Conservation (phyloP, 2,329 filamentous ascomycete genomes). For the Fusarium sp. region DNA sequence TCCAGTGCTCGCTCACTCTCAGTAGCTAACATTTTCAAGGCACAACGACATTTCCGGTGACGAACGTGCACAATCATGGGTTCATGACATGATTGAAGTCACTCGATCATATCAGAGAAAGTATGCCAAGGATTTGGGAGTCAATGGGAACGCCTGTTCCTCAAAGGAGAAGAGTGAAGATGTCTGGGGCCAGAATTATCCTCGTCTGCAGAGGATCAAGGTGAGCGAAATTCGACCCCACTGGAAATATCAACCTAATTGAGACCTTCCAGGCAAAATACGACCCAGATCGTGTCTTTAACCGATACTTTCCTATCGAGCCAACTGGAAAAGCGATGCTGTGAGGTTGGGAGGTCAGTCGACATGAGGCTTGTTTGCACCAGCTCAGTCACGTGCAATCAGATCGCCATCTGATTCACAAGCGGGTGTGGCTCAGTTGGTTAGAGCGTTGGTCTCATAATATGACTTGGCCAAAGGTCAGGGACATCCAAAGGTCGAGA, state of each 20-base stretch:
- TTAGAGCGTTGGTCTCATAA: conserved; percentile 34
- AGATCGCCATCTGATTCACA: background rate
- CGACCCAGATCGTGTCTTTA: background rate
- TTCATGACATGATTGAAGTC: background rate
- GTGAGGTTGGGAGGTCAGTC: background rate
- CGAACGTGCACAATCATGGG: background rate
- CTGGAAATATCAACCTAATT: background rate
- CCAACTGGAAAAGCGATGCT: background rate
- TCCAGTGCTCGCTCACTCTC: background rate
- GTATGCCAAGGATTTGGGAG: background rate
- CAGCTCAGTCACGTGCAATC: background rate
- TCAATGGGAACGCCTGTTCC: background rate
- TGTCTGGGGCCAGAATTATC: background rate
- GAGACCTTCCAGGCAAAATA: background rate
- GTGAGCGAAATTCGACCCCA: rapidly evolving
- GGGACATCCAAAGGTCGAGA: conserved; percentile 39
- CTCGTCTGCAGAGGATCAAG: background rate
- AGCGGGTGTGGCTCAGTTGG: conserved; percentile 30
- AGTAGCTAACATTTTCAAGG: background rate
- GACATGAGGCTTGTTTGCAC: background rate
- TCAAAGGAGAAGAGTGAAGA: background rate
- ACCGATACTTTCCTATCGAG: background rate
- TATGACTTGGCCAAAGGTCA: conserved; percentile 18
- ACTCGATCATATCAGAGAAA: background rate
- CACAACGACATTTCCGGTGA: background rate